Base-by-base conservation (phyloP, 257 asterid species). In the Jacaranda mimosifolia region DNA sequence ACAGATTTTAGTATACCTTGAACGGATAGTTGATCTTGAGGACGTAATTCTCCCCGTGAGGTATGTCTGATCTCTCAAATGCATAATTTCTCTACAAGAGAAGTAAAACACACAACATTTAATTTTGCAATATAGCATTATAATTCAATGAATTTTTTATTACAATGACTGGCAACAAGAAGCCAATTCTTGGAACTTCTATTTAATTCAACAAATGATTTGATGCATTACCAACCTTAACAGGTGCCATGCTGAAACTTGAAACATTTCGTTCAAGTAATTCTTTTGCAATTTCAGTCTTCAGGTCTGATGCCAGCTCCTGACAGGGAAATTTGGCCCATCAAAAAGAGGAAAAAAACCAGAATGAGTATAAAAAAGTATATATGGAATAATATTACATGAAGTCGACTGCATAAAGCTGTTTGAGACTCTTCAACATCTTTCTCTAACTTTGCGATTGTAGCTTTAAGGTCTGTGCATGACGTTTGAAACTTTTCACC, bases 1-100 rank as follows among this genome's bases (percentile, higher is more conserved):
- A 56, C 42, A 70, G 21, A 56, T 49, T 42, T 32, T 48, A 66
- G 49, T n/a, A 72, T 84, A 95, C 99, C 92, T 96, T 96, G 85
- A 87, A 89, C 12, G 96, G 96, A 74, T 96, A 96, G 65, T 77
- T 93, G 80, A 96, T 87, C 88, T 96, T 96, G 78, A 96, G 91
- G 77, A 81, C 91, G 77, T 89, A 91, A 85, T 88, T 90, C 85
- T 96, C 97, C 53, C 98, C 98, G 9, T 75, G 91, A 60, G 99
- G 95, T 74, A 96, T 58, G 79, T 93, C 98, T 82, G 89, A 79
- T 70, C 97, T 85, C 85, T 96, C 99, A 83, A 96, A 96, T 65
- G 99, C 99, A 87, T 90, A 96, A 81, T 86, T 90, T 80, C 99
- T 87, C 99, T 96, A 83, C 52, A 79, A 46, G 68, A 52, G 59